A percentile compares a stretch with the other conserved stretches of the same genome.
These are phyloP conservation scores for Phoma sp. DNA, from an alignment of 2,329 filamentous ascomycete species.

Conservation along the genomic window DNA sequence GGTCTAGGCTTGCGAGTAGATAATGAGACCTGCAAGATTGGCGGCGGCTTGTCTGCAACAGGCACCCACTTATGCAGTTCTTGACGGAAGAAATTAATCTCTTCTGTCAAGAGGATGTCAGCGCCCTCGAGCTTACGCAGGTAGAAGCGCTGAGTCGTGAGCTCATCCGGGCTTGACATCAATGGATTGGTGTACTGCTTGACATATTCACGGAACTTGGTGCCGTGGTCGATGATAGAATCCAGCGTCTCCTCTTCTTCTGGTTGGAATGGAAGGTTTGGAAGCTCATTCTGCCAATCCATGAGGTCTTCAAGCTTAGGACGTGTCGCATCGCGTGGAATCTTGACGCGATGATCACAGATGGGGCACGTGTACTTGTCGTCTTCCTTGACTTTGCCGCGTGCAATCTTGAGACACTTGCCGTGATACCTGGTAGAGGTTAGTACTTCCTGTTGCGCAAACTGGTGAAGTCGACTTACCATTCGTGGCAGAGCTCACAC, in stretches of 20 bases:
- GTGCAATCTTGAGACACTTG: constrained; percentile 95
- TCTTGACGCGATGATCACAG: constrained; percentile 96
- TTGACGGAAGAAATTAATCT: constrained; percentile 98
- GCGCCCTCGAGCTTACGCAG: constrained; percentile 96
- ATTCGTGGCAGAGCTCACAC: constrained; percentile 97
- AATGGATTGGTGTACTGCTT: constrained; percentile 79
- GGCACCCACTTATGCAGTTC: constrained; percentile 95
- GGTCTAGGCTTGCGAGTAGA: constrained; percentile 95
- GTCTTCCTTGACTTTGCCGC: constrained; percentile 97
- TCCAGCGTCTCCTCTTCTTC: constrained; percentile 88
- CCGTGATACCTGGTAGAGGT: constrained; percentile 83
- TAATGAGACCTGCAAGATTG: constrained; percentile 82
- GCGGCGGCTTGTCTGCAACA: constrained; percentile 83
- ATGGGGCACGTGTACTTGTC: constrained; percentile 99
- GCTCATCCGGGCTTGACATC: constrained; percentile 81
- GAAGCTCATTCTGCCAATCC: constrained; percentile 82
- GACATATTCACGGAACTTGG: constrained; percentile 83
- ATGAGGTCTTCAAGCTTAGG: constrained; percentile 92
- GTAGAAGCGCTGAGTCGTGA: constrained; percentile 90
- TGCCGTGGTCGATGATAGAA: constrained; percentile 85
- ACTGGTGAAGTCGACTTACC: constrained; percentile 62
- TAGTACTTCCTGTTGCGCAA: constrained; percentile 19
- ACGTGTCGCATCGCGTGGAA: constrained; percentile 91
- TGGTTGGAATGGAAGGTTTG: constrained; percentile 84
- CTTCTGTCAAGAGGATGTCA: constrained; percentile 86